Base-by-base conservation (phyloP, 2,329 filamentous ascomycete genomes). In the Penicillium fuscoglaucum region DNA sequence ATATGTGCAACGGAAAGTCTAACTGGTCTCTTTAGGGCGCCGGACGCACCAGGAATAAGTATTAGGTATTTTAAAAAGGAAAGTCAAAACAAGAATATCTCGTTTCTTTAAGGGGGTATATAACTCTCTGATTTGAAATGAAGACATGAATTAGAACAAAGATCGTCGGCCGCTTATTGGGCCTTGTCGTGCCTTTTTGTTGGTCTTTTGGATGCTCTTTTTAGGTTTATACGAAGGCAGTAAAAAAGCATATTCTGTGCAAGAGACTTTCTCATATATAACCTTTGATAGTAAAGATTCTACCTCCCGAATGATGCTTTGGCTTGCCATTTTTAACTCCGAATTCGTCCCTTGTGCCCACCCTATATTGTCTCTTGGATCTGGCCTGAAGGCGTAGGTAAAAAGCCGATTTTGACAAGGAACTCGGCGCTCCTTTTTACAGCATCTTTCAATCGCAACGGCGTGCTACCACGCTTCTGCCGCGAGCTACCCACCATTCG, bases 11-110 rank as follows among this genome's bases (percentile, higher is more conserved):
- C 24, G 6, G 3, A 19, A 17, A 40, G 28, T 13, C 57, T 65
- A 29, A 66, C 55, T 44, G 8, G n/a, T 47, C 46, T 47, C 5
- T 48, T 3, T 8, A 73, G 72, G 72, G 72, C 71, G 72, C 55
- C 66, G 60, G 17, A 70, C 67, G 33, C 71, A 74, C 35, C 55
- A 52, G 49, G 48, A 63, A 49, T 71, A 66, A 65, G 33, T 43
- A 13, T 31, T 12, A 4, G 12, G 19, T 7, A n/a, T 13, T 28
- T 21, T 7, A 0, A 10, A 6, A 19, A 6, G n/a, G n/a, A 3
- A 29, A 3, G 6, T 1, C 6, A 17, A 19, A 44, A 26, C 8
- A 17, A n/a, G 15, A 26, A 9, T 0, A 28, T 9, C 1, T 2
- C 2, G 1, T 12, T 9, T 17, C 9, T 15, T 3, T 17, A 9